Base-by-base conservation (phyloP, 192 early-diverging fungal genomes). In the Podila epigama region DNA sequence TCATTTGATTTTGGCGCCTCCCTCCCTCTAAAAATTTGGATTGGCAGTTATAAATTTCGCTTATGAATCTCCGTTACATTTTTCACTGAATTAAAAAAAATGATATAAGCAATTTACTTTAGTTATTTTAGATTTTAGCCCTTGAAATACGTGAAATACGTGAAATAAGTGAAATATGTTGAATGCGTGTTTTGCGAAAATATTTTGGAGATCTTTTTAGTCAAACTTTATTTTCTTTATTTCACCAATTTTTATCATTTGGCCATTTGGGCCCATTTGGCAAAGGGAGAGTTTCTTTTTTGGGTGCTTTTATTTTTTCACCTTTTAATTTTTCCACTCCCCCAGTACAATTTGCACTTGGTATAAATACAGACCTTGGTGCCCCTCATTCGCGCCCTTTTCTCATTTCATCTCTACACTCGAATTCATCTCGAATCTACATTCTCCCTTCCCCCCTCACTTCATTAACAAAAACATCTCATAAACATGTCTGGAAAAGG, bases 401-500 rank as follows among this genome's bases (percentile, higher is more conserved):
- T 56, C 31, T 18, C 29, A 63, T n/a, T 25, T 54, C 48, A 61
- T 56, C 33, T 4, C 36, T 40, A 27, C 16, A 1, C n/a, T n/a
- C n/a, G 40, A 54, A 59, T 36, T 44, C 50, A 48, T 39, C 79
- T 29, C 58, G n/a, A n/a, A n/a, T n/a, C n/a, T n/a, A n/a, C n/a
- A n/a, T 42, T 31, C 33, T 42, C 53, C 6, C 18, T 64, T 20
- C 48, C 25, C 18, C 20, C 27, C 51, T 54, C 52, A 31, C 29
- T 54, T 28, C 18, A n/a, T n/a, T n/a, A 54, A 58, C 56, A 32
- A 51, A 51, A 39, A 59, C 42, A 37, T 40, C 36, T 41, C 35
- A 66, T 66, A 40, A 89, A 36, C 75, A 89, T 87, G 86, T 86
- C 86, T 83, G 89, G 86, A 83, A 89, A 87, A 64, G 89, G 89